Conservation (phyloP, 371 early-diverging fungal genomes). For the Mycotypha africana region DNA sequence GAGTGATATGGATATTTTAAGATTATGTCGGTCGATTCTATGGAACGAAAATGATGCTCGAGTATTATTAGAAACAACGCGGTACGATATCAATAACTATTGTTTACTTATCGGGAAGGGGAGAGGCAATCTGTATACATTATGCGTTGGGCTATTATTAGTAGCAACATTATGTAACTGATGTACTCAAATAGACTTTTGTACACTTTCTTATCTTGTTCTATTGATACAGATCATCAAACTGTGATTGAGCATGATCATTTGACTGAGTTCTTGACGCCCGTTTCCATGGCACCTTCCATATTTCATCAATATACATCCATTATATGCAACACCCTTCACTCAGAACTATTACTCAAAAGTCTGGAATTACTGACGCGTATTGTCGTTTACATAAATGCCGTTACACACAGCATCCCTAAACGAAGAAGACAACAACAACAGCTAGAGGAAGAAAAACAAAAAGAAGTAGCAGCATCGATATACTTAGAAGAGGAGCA, state of each 20-base stretch:
- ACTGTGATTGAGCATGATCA: conserved; percentile 36
- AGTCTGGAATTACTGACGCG: conserved; percentile 29
- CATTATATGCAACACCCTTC: conserved; percentile 35
- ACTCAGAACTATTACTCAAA: conserved; percentile 27
- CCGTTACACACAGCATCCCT: conserved; percentile 24
- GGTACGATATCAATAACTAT: too few relatives aligned
- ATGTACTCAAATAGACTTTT: conserved; percentile 21
- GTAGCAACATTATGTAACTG: too few relatives aligned
- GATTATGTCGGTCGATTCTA: conserved; percentile 28
- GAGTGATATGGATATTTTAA: conserved; percentile 32
- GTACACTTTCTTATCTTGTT: conserved; percentile 28
- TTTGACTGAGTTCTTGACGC: conserved; percentile 24
- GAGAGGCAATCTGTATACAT: too few relatives aligned
- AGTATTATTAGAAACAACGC: conserved; percentile 31
- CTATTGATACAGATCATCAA: conserved; percentile 23
- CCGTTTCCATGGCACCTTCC: conserved; percentile 27
- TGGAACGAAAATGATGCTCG: conserved; percentile 38
- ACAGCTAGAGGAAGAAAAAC: conserved; percentile 1
- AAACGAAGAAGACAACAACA: conserved; percentile 5
- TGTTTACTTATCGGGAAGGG: too few relatives aligned
- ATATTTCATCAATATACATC: conserved; percentile 34
- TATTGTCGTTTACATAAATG: conserved; percentile 32
- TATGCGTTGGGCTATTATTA: too few relatives aligned
- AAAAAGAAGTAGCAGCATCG: too few relatives aligned
- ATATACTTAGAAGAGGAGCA: conserved; percentile 4